phyloP scores from a whole-genome alignment of 2,329 filamentous ascomycete species.

The Piedraia hortae region DNA sequence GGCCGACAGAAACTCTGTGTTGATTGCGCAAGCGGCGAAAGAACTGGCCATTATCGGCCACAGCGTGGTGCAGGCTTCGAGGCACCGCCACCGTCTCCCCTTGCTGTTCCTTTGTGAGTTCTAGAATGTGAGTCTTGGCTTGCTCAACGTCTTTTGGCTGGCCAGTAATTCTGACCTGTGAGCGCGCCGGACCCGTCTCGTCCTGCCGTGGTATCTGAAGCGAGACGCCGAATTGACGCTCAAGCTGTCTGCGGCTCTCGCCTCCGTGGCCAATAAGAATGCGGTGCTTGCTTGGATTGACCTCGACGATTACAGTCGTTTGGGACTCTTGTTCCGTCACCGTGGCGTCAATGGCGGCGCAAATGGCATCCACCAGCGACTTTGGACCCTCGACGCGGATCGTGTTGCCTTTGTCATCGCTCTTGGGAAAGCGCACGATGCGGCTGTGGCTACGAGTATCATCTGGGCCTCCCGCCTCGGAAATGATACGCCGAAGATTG shows the following conservation, averaged over 20 bases:
- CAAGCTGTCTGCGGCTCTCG: conserved; percentile 58
- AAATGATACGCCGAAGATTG: conserved; percentile 63
- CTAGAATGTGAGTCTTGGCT: conserved; percentile 61
- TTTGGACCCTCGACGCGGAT: conserved; percentile 75
- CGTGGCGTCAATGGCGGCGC: conserved; percentile 53
- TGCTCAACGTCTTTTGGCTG: conserved; percentile 51
- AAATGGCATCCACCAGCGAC: conserved; percentile 67
- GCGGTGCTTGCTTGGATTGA: conserved; percentile 73
- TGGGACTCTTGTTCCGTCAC: conserved; percentile 66
- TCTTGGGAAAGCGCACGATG: conserved; percentile 82
- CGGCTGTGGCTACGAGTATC: conserved; percentile 62
- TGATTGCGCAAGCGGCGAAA: conserved; percentile 77
- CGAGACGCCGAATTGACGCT: conserved; percentile 60
- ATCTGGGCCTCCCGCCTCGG: conserved; percentile 67
- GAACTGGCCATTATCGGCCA: conserved; percentile 74
- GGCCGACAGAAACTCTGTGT: conserved; percentile 71
- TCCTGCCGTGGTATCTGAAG: conserved; percentile 72
- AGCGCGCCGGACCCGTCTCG: conserved; percentile 40
- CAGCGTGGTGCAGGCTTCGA: conserved; percentile 50
- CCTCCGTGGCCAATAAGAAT: conserved; percentile 78
- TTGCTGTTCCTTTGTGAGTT: conserved; percentile 59
- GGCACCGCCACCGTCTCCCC: conserved; percentile 72
- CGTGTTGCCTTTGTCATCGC: conserved; percentile 45
- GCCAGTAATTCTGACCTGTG: conserved; percentile 65
- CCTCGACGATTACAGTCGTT: conserved; percentile 48